Base-by-base conservation (phyloP, 148 eudicot genomes). In the Dianthus caryophyllus region DNA sequence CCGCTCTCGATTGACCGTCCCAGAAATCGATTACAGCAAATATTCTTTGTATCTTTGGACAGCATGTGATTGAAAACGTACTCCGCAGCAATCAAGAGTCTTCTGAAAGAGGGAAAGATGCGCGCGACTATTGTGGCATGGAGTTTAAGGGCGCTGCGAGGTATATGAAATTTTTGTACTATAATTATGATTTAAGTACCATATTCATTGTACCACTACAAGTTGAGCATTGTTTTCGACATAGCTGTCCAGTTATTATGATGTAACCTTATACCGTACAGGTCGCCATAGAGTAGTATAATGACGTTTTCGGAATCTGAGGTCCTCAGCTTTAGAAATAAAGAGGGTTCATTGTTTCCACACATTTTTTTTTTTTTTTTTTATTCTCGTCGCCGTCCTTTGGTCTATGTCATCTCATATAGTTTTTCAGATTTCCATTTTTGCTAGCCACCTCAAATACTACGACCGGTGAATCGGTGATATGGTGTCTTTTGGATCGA, bases 1-100 rank as follows among this genome's bases (percentile, higher is more conserved):
- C 96, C 27, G 97, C 99, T 14, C 83, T 90, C 46, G 99, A 94
- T 71, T 94, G 87, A 79, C 41, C 43, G 10, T 18, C 1, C 22
- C 38, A 9, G n/a, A n/a, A 20, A 36, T 30, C 15, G 12, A 41
- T 41, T 9, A 41, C 11, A 41, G 44, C 44, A 41, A 41, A 41
- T 41, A 1, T 22, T 49, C 53, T 49, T 49, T 49, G 53, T 49
- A 49, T 49, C 53, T 9, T 49, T 47, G 33, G 39, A 14, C 49
- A 61, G 65, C 6, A 38, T 18, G 53, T 49, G 53, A 49, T 49
- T 49, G 17, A 17, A 49, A 49, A 17, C 18, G 44, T 41, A 4
- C 8, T 4, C 44, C 44, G 53, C 21, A 49, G 53, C 21, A 17
- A 1, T 22, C 24, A n/a, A 49, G 21, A 49, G 53, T 41, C 6